phyloP scores from a whole-genome alignment of 139 green algal genomes.

The Diplosphaera chodatii region DNA sequence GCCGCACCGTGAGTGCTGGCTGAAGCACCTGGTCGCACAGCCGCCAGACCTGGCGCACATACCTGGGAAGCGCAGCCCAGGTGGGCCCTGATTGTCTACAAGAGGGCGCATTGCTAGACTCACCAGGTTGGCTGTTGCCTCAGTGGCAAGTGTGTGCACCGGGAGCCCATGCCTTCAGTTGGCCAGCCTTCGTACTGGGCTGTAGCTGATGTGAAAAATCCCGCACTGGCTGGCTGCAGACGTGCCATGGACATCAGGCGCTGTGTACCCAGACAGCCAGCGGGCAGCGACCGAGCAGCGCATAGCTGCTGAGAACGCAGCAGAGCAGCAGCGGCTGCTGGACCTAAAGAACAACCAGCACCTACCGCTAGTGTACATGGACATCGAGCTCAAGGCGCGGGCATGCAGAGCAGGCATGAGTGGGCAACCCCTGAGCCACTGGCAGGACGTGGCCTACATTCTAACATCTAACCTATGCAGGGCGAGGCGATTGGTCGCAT shows the following conservation, averaged over 20 bases:
- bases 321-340: slow-evolving; percentile 1
- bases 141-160: no score
- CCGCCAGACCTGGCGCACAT: slow-evolving; percentile 11
- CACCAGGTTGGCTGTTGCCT: no score
- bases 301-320: slow-evolving; percentile 1
- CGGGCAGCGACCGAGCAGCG: neutral
- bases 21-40: slow-evolving; percentile 16
- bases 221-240: slow-evolving; percentile 19
- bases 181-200: no score
- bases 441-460: no score
- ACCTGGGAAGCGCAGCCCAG: slow-evolving; percentile 2
- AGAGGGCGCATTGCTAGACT: no score
- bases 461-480: no score
- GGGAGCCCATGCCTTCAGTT: no score
- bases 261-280: slow-evolving; percentile 24
- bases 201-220: no score
- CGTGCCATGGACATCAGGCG: slow-evolving; percentile 45
- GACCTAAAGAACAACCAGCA: slow-evolving; percentile 10
- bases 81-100: no score
- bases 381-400: slow-evolving; percentile 29
- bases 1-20: slow-evolving; percentile 24
- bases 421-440: no score
- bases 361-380: slow-evolving; percentile 34
- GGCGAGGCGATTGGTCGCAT: slow-evolving; percentile 23
- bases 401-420: no score